Evolutionary conservation across 2,329 filamentous ascomycete species (phyloP), one percentile per base, ranked within the genome.

Genomic region (Sarocladiaceae sp.): DNA sequence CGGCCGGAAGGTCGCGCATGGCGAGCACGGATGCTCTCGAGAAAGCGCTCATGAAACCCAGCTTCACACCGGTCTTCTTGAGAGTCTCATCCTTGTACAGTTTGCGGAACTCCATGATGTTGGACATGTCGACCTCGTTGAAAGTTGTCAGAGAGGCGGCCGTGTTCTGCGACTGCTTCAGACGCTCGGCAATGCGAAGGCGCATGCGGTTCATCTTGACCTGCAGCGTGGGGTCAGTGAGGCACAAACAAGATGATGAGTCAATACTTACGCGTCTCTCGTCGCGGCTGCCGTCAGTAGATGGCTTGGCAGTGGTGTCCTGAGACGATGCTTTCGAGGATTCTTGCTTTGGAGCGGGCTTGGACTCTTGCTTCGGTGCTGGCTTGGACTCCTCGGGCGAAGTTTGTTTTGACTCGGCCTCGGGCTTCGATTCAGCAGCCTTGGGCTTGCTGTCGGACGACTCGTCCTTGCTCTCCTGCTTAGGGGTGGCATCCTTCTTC

Each of bases 151-250:
- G 79, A 3, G 94, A 96, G 40, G 94, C 94, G 49, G 94, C 93
- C 2, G 94, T 97, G 76, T 99, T 99, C 70, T 99, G 94, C 18
- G 94, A 97, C 71, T 99, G 94, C 83, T 99, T 99, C 59, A 99
- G 82, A 61, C 94, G 91, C 77, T 99, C 94, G 49, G 94, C 90
- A 61, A 97, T 99, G 56, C 94, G 87, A 56, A 97, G 83, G 59
- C 94, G 91, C 94, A 99, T 99, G 59, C 94, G 90, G 79, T 97
- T 97, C 94, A 99, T 99, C 81, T 99, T 99, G 64, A 97, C 90
- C 89, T 94, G 62, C 52, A 57, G n/a, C n/a, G n/a, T n/a, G n/a
- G n/a, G n/a, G n/a, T n/a, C n/a, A n/a, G n/a, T n/a, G n/a, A n/a
- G n/a, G n/a, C n/a, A n/a, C n/a, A n/a, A n/a, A n/a, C n/a, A n/a